Percentiles rank a stretch among this genome's conserved stretches.
These are phyloP conservation scores for Crithidia expoeki DNA, from an alignment of 208 protist genomes.

Conservation along the genomic window DNA sequence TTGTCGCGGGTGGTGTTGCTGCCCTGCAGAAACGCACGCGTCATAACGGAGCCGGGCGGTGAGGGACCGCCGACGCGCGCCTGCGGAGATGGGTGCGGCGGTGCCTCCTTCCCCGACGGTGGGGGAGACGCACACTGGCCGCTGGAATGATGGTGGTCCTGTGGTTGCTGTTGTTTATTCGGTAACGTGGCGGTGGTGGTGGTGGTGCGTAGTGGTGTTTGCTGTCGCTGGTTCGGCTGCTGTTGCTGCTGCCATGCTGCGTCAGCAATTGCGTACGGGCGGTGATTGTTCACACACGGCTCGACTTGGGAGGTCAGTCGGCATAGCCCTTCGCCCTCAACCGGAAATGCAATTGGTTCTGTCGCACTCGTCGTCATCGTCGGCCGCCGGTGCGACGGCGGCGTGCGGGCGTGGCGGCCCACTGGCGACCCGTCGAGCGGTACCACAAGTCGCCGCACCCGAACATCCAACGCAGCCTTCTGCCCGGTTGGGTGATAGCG, in stretches of 20 bases:
- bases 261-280: background rate
- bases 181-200: background rate
- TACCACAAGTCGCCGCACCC: slow-evolving; percentile 36
- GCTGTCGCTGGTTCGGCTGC: background rate
- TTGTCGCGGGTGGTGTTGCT: slow-evolving; percentile 1
- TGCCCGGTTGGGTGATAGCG: slow-evolving; percentile 83
- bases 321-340: background rate
- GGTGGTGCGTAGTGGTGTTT: slow-evolving; percentile 4
- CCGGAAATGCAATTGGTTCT: slow-evolving; percentile 10
- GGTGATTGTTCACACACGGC: background rate
- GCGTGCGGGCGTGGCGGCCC: slow-evolving; percentile 4
- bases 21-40: background rate
- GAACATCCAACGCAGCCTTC: slow-evolving; percentile 61
- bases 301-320: slow-evolving; percentile 9
- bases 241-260: background rate
- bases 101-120: background rate
- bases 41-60: background rate
- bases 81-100: slow-evolving; percentile 1
- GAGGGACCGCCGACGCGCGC: background rate
- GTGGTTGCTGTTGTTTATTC: background rate
- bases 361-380: slow-evolving; percentile 21
- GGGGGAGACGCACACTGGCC: background rate
- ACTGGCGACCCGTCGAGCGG: background rate
- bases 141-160: background rate
- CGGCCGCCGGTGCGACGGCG: slow-evolving; percentile 17